A percentile compares a stretch with the other conserved stretches of the same genome.
Conservation (phyloP, 495 filamentous ascomycete species). For the Penicillium atrosanguineum region DNA sequence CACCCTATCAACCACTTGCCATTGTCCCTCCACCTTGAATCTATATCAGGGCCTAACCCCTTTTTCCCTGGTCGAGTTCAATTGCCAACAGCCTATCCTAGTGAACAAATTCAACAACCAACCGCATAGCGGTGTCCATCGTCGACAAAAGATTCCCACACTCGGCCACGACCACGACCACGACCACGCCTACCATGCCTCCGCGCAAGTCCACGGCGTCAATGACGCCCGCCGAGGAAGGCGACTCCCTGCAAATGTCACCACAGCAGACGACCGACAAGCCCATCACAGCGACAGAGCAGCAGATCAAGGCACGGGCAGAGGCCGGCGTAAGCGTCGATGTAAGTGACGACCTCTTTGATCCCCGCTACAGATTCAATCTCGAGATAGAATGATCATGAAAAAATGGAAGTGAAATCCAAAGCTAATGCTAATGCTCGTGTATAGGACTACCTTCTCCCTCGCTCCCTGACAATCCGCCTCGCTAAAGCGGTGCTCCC, state of each 20-base stretch:
- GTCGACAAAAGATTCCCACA: neutral
- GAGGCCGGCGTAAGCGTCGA: constrained; percentile 45
- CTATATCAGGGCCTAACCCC: neutral
- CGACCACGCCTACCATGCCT: constrained; percentile 22
- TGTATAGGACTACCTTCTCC: constrained; percentile 82
- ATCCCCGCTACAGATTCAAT: neutral
- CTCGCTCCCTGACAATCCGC: constrained; percentile 88
- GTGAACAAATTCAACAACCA: neutral
- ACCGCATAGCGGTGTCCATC: neutral
- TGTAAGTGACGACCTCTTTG: constrained; percentile 19
- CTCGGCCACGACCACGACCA: neutral
- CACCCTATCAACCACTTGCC: constrained; percentile 1
- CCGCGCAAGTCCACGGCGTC: constrained; percentile 40
- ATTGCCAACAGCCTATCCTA: neutral
- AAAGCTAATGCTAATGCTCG: constrained; percentile 1
- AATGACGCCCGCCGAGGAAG: constrained; percentile 27
- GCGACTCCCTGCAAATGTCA: constrained; percentile 18
- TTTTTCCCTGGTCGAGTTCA: neutral
- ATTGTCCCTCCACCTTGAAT: neutral
- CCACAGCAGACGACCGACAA: constrained; percentile 23
- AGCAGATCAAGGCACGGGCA: constrained; percentile 45
- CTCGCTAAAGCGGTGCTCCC: constrained; percentile 97
- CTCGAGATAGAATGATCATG: neutral
- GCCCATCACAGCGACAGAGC: constrained; percentile 42
- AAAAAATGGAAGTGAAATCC: neutral